A percentile compares a stretch with the other conserved stretches of the same genome.
phyloP scores from a whole-genome alignment of 2,329 filamentous ascomycete genomes.

The Cercospora brassicicola region DNA sequence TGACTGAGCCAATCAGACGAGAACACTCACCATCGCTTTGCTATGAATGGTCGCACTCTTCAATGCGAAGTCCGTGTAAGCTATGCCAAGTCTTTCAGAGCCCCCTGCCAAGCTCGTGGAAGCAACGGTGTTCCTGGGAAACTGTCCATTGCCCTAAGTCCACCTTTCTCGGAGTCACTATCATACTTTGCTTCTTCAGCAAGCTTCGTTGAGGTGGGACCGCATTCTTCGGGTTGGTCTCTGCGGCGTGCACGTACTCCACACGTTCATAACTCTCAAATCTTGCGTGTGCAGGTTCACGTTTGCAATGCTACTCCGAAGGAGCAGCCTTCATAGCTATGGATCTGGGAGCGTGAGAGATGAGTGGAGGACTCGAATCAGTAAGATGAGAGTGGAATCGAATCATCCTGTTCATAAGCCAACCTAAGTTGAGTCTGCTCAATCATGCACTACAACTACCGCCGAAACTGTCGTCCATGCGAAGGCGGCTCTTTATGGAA shows the following conservation, averaged over 20 bases:
- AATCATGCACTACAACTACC: not conserved
- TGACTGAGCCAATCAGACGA: not conserved
- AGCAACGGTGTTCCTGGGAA: not conserved
- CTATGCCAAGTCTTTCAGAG: not conserved
- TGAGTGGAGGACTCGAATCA: no score
- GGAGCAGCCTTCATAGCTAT: not conserved
- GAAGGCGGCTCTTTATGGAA: not conserved
- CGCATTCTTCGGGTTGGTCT: not conserved
- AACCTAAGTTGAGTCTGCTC: not conserved
- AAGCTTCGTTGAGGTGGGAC: not conserved
- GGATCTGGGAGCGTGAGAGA: not conserved
- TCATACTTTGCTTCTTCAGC: not conserved
- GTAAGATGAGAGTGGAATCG: no score
- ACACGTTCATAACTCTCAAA: not conserved
- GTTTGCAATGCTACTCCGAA: not conserved
- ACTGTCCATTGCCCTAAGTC: not conserved
- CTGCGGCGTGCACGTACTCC: not conserved
- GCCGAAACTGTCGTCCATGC: not conserved
- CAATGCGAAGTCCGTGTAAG: not conserved
- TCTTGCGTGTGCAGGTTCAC: not conserved
- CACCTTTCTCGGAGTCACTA: not conserved
- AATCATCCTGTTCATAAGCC: not conserved
- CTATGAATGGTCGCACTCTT: not conserved
- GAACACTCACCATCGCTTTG: not conserved
- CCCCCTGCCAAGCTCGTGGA: not conserved